These are phyloP conservation scores for Gymnopilus junonius DNA, from an alignment of 768 basidiomycete species.

Conservation along the genomic window DNA sequence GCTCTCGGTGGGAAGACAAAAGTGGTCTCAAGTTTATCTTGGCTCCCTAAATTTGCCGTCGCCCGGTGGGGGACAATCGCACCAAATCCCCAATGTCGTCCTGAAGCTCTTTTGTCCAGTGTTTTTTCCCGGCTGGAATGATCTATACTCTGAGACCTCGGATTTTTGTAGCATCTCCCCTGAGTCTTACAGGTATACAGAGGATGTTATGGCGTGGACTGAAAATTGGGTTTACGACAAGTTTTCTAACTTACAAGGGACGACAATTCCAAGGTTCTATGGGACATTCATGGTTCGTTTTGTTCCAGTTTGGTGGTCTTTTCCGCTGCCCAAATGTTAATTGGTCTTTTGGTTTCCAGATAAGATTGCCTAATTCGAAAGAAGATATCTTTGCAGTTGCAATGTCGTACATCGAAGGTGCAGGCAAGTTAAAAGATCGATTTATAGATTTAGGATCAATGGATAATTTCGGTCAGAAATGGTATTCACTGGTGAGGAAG, in stretches of 20 bases:
- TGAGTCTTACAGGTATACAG: background rate
- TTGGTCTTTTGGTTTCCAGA: no score
- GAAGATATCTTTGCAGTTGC: no score
- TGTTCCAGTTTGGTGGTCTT: no score
- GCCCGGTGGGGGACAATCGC: background rate
- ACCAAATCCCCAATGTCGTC: background rate
- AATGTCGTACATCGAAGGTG: background rate
- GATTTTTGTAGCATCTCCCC: background rate
- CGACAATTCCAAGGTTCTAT: background rate
- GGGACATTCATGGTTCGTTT: background rate
- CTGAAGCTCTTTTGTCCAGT: background rate
- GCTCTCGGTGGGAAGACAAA: background rate
- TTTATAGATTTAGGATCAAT: background rate
- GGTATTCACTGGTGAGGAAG: background rate
- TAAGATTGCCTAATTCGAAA: no score
- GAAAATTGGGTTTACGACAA: background rate
- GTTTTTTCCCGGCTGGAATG: no score
- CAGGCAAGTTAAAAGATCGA: background rate
- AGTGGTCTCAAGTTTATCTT: background rate
- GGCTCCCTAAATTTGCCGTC: background rate
- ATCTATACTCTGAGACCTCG: background rate
- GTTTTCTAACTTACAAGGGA: background rate
- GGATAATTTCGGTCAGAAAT: background rate
- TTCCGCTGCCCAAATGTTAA: no score
- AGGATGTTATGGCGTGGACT: background rate